Evolutionary conservation across 1,139 yeast species (phyloP), one percentile per base, ranked within the genome.

Genomic region (Zygosaccharomyces pseudobailii): DNA sequence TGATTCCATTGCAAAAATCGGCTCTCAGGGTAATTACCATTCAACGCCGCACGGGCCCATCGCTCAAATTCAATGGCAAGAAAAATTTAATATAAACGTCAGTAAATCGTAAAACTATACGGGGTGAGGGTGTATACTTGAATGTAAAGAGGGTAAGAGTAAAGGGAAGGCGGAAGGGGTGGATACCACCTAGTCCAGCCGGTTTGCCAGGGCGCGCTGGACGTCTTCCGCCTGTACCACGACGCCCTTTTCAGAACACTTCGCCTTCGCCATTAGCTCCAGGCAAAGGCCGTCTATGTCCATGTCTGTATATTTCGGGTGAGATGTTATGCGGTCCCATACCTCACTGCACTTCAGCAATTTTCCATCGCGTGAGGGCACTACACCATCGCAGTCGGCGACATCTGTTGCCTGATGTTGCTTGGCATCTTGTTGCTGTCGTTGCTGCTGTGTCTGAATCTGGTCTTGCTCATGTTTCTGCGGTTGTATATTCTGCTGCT

Each of bases 261-360:
- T 89, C n/a, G 97, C 97, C 75, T 90, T 92, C 37, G 82, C 71
- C 69, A 90, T 84, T 64, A 92, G 76, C 68, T 92, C 98, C 35
- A 71, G 67, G 74, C 98, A 92, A 62, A 92, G 76, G 2, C 96
- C 94, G 65, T 90, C 97, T 55, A 92, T 89, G 67, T 92, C 97
- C 48, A 92, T 74, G 52, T 90, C 96, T 5, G 94, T 82, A 67
- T 90, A 92, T 65, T 85, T 82, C 31, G 98, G 97, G 73, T 92
- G 97, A 13, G 95, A 71, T 3, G 96, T 87, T 35, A 92, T 86
- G 61, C 97, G 78, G 66, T 90, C 97, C 98, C 98, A 92, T 21
- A 90, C 85, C 58, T 89, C 97, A 0, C 95, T 81, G 67, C 98
- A 92, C 61, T 80, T 78, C 68, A 87, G 67, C 56, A 73, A 63